These are phyloP conservation scores for Exophiala bonariae DNA, from an alignment of 2,329 filamentous ascomycete species.

Conservation along the genomic window DNA sequence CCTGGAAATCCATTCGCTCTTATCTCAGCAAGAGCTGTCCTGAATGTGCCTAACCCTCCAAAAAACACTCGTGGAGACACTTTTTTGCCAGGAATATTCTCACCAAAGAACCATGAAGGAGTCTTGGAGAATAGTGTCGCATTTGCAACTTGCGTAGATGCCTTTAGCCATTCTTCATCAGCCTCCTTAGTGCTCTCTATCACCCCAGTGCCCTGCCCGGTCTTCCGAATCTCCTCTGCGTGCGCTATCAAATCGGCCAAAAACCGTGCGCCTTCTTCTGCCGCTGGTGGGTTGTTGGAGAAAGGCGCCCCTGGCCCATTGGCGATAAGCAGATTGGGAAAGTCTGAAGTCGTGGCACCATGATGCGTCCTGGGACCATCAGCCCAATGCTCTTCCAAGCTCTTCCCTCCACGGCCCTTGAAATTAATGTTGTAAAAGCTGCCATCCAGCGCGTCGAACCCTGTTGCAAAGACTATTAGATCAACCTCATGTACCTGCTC, in stretches of 20 bases:
- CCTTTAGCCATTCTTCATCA: constrained; percentile 49
- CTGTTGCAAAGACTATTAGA: constrained; percentile 42
- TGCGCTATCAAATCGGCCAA: constrained; percentile 5
- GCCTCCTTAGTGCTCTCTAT: constrained; percentile 51
- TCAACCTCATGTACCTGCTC: constrained; percentile 40
- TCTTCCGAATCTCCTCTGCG: constrained; percentile 42
- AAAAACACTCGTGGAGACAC: constrained; percentile 5
- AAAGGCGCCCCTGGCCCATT: constrained; percentile 58
- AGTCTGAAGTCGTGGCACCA: constrained; percentile 39
- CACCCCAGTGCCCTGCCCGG: constrained; percentile 45
- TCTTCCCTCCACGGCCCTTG: constrained; percentile 35
- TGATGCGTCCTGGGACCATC: constrained; percentile 38
- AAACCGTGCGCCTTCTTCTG: constrained; percentile 58
- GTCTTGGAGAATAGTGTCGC: constrained; percentile 52
- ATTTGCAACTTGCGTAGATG: constrained; percentile 34
- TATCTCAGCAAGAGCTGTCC: neutral
- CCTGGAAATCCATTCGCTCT: neutral
- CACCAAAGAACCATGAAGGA: constrained; percentile 51
- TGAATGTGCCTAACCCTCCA: constrained; percentile 5
- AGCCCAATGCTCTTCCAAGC: constrained; percentile 36
- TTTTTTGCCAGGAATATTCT: constrained; percentile 54
- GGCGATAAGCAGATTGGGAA: constrained; percentile 52
- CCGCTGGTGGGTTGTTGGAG: constrained; percentile 55
- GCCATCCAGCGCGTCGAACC: constrained; percentile 43
- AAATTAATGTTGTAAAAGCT: constrained; percentile 43